Evolutionary conservation across 208 protist species (phyloP).

Genomic region (Trypanosoma cruzi): DNA sequence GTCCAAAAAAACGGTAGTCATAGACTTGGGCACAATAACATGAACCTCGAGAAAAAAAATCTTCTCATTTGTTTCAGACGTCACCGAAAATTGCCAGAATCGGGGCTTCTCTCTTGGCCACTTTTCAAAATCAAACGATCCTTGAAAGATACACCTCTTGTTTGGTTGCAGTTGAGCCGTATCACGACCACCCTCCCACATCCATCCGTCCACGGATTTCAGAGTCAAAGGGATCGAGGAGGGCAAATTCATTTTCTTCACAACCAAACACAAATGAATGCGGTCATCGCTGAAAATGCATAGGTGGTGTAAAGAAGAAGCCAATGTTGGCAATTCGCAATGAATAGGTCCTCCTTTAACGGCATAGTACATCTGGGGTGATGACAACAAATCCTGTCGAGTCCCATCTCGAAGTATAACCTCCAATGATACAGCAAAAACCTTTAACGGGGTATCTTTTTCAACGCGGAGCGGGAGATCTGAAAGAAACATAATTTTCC

Average conservation of each 20-base stretch:
- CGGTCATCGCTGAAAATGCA: constrained; percentile 14
- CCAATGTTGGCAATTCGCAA: constrained; percentile 13
- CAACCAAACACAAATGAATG: constrained; percentile 19
- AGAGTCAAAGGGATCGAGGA: constrained; percentile 1
- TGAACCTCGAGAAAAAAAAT: constrained; percentile 82
- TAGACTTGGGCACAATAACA: constrained; percentile 33
- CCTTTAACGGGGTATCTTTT: not conserved
- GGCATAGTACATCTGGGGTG: constrained; percentile 12
- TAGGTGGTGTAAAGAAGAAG: constrained; percentile 19
- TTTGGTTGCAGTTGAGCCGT: constrained; percentile 46
- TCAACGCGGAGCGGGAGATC: constrained; percentile 31
- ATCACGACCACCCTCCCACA: constrained; percentile 56
- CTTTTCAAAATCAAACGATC: constrained; percentile 29
- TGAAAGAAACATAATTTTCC: constrained; percentile 47
- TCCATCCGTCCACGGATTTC: constrained; percentile 26
- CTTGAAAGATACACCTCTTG: constrained; percentile 42
- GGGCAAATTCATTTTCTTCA: constrained; percentile 11
- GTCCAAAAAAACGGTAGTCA: constrained; percentile 19
- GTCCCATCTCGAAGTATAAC: constrained; percentile 31
- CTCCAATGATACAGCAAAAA: constrained; percentile 32
- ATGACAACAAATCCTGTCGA: constrained; percentile 1
- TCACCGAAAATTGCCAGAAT: constrained; percentile 63
- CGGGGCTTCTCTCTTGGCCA: constrained; percentile 47
- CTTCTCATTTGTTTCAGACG: constrained; percentile 53
- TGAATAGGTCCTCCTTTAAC: constrained; percentile 18